Base-by-base conservation (phyloP, 176 grass and related monocot genomes). In the Areca catechu region DNA sequence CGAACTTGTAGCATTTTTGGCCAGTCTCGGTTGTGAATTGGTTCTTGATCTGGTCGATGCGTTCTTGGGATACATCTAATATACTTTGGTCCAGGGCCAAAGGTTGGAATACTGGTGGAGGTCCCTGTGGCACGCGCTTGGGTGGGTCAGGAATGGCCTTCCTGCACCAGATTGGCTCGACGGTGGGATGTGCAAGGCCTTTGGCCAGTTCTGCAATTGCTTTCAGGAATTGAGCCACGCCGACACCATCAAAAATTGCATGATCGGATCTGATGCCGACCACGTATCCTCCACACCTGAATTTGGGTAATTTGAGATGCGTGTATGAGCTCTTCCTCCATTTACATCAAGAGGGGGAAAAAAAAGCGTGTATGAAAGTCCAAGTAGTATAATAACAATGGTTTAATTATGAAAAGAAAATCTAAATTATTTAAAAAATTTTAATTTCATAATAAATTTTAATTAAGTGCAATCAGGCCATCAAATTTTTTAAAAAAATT, bases 1-100 rank as follows among this genome's bases (percentile, higher is more conserved):
- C 82, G 60, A 90, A 90, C 0, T 68, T 83, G 6, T 82, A 90
- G 71, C 86, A 90, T 50, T 63, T 82, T 48, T 69, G 80, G 62
- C 86, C 78, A 14, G 74, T 90, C 71, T 86, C 78, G 19, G 22
- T 63, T 54, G 68, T 71, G 79, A 78, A 85, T 74, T 61, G 51
- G 43, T 22, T 19, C 58, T 90, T 90, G 53, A 85, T 70, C 16
- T 6, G 61, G 49, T 82, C 72, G 37, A 90, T 72, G 86, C 77
- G 72, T 17, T 18, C 9, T 4, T 56, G 64, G 10, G 82, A 72
- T 48, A 90, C 56, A 63, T 90, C 86, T 15, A 89, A 62, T 0
- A 69, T 74, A 6, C 74, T 28, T 61, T 72, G 78, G 63, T 85
- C 74, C 0, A 85, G 69, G 1, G 71, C 74, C 17, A 81, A 60